Percentiles rank a stretch among this genome's conserved stretches.
Conservation (phyloP, 176 grass and related monocot genomes). For the Triticum dicoccoides region DNA sequence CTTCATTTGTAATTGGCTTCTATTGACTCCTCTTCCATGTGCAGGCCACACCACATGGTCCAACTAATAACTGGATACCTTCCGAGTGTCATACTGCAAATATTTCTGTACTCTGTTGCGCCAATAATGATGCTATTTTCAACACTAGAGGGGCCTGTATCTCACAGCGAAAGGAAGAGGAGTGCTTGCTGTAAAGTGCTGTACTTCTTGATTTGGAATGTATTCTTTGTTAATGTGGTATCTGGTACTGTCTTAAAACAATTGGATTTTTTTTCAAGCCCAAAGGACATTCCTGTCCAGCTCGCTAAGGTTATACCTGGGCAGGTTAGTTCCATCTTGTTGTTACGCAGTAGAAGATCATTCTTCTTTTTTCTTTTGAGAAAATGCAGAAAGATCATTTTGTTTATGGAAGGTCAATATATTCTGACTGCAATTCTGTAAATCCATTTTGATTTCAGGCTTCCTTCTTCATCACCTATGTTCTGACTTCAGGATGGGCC, state of each 20-base stretch:
- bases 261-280: slow-evolving; percentile 66
- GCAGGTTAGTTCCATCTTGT: slow-evolving; percentile 53
- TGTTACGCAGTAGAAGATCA: background rate
- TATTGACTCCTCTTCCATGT: slow-evolving; percentile 21
- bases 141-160: slow-evolving; percentile 83
- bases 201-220: slow-evolving; percentile 93
- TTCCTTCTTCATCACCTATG: slow-evolving; percentile 97
- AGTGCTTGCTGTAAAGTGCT: slow-evolving; percentile 91
- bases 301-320: slow-evolving; percentile 88
- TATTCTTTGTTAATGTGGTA: slow-evolving; percentile 91
- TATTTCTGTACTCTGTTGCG: slow-evolving; percentile 69
- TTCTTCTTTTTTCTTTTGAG: no score
- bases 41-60: slow-evolving; percentile 67
- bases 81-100: slow-evolving; percentile 80
- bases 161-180: slow-evolving; percentile 89
- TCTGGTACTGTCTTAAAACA: slow-evolving; percentile 87
- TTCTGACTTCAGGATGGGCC: slow-evolving; percentile 97
- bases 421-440: slow-evolving; percentile 4
- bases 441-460: slow-evolving; percentile 57
- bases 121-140: slow-evolving; percentile 94
- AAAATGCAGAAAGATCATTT: background rate
- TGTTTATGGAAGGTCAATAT: background rate
- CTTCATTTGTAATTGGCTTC: background rate
- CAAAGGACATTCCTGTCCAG: slow-evolving; percentile 65
- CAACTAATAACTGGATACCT: slow-evolving; percentile 93